phyloP scores from a whole-genome alignment of 441 rosid genomes.

The Pelargonium myrrhifolium region DNA sequence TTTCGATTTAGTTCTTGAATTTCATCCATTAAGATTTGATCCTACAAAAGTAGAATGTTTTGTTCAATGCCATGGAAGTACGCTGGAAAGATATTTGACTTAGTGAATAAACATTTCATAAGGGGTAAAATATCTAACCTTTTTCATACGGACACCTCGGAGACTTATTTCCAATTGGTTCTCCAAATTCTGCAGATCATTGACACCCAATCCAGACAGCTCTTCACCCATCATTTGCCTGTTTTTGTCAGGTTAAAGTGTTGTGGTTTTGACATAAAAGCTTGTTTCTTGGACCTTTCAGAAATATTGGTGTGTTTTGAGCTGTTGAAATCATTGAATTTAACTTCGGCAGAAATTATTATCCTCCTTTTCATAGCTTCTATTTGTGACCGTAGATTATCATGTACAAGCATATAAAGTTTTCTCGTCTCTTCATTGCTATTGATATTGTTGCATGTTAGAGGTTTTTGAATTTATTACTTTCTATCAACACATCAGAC shows the following conservation, averaged over 20 bases:
- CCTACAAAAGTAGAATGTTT: constrained; percentile 34
- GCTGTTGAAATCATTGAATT: neutral
- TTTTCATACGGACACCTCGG: constrained; percentile 48
- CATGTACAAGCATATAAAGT: neutral
- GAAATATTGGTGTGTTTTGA: neutral
- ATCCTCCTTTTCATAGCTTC: neutral
- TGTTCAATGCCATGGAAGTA: constrained; percentile 15
- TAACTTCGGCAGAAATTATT: neutral
- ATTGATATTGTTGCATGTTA: neutral
- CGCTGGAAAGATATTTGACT: constrained; percentile 10
- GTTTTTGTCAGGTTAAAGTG: constrained; percentile 22
- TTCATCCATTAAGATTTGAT: constrained; percentile 58
- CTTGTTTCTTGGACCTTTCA: neutral
- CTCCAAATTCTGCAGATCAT: constrained; percentile 68
- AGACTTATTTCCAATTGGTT: constrained; percentile 55
- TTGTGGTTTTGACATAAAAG: neutral
- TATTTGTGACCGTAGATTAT: neutral
- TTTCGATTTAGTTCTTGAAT: constrained; percentile 60
- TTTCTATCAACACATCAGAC: neutral
- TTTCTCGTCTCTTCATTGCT: neutral
- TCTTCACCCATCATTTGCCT: constrained; percentile 97
- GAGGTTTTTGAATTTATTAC: neutral
- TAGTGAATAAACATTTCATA: neutral
- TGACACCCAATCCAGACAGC: constrained; percentile 58
- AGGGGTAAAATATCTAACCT: constrained; percentile 33